A percentile compares a stretch with the other conserved stretches of the same genome.
These are phyloP conservation scores for Starmerella gropengiesseri DNA, from an alignment of 805 yeast species.

Conservation along the genomic window DNA sequence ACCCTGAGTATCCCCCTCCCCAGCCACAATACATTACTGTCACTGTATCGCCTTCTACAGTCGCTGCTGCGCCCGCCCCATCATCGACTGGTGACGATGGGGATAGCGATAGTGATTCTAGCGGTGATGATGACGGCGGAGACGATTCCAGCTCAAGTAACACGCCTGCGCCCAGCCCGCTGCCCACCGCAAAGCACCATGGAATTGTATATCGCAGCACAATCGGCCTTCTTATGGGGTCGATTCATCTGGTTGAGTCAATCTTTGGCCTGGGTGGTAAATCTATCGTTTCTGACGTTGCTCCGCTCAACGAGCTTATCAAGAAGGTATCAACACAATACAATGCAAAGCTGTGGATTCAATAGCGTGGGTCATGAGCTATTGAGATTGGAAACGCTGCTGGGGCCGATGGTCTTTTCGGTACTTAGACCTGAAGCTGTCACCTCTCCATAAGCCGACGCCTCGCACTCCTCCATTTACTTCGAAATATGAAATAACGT, in stretches of 20 bases:
- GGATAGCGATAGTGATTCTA: background rate
- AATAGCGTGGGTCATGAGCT: background rate
- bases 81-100: background rate
- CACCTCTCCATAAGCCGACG: no score
- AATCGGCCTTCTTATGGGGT: conserved; percentile 8
- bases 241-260: conserved; percentile 9
- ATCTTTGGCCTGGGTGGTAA: conserved; percentile 6
- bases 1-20: conserved; percentile 3
- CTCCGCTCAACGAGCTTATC: background rate
- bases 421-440: no score
- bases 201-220: conserved; percentile 12
- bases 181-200: conserved; percentile 7
- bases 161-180: background rate
- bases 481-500: no score
- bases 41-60: conserved; percentile 5
- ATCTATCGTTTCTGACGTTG: background rate
- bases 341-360: background rate
- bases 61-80: background rate
- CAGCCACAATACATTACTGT: conserved; percentile 9
- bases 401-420: no score
- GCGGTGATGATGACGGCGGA: conserved; percentile 2
- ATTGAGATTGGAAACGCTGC: no score
- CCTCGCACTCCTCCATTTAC: no score
- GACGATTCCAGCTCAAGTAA: background rate
- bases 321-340: conserved; percentile 7